Evolutionary conservation across 2,329 filamentous ascomycete species (phyloP).

Genomic region (Sporothrix brasiliensis): DNA sequence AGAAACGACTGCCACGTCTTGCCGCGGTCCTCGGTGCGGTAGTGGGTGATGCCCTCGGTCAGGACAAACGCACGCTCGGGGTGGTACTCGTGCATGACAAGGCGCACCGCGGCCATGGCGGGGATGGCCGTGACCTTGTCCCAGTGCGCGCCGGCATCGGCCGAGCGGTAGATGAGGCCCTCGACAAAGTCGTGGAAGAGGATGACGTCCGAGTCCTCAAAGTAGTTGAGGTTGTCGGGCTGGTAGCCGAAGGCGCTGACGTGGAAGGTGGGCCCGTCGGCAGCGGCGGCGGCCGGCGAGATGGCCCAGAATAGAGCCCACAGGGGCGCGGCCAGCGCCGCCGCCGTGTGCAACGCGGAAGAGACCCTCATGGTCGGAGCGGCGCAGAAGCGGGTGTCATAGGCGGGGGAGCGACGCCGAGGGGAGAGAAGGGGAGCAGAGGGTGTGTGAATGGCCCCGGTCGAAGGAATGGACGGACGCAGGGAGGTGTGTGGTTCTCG

Average conservation of each 20-base stretch:
- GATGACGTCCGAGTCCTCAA: slow-evolving; percentile 82
- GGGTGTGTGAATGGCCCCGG: background rate
- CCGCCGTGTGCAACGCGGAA: slow-evolving; percentile 51
- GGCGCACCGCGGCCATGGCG: slow-evolving; percentile 61
- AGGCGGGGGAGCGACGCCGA: slow-evolving; percentile 15
- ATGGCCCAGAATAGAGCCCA: slow-evolving; percentile 30
- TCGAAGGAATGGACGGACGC: background rate
- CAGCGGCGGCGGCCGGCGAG: slow-evolving; percentile 43
- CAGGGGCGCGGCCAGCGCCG: slow-evolving; percentile 55
- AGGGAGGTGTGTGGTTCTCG: background rate
- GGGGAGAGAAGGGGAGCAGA: background rate
- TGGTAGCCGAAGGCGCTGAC: slow-evolving; percentile 66
- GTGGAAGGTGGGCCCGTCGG: slow-evolving; percentile 67
- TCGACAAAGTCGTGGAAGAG: slow-evolving; percentile 70
- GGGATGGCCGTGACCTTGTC: slow-evolving; percentile 64
- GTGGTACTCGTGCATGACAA: slow-evolving; percentile 80
- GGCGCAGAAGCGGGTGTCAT: slow-evolving; percentile 25
- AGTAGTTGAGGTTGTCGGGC: slow-evolving; percentile 78
- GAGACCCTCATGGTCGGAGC: slow-evolving; percentile 58
- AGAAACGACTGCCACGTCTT: slow-evolving; percentile 78
- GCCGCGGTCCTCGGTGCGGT: slow-evolving; percentile 79
- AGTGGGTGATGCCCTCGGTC: slow-evolving; percentile 71
- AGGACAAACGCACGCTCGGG: slow-evolving; percentile 77
- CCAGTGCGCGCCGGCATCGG: slow-evolving; percentile 81
- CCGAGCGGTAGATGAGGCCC: slow-evolving; percentile 73